Percentiles rank a stretch among this genome's conserved stretches.
Evolutionary conservation across 129 eudicot genomes (phyloP).

Genomic region (Flaveria bidentis): DNA sequence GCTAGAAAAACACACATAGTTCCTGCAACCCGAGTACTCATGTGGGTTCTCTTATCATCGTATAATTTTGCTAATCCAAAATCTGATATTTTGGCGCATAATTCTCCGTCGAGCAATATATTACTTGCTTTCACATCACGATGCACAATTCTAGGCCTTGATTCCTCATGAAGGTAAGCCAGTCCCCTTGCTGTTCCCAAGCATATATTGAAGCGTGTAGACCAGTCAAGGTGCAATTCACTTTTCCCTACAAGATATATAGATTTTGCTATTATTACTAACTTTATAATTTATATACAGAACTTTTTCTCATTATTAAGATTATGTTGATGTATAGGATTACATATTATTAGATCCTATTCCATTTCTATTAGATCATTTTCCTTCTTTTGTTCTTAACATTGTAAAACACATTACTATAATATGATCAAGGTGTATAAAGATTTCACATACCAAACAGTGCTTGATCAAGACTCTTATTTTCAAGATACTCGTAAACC

Average conservation of each 20-base stretch:
- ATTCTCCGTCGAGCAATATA: slow-evolving; percentile 56
- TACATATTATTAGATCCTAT: neutral
- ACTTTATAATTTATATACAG: neutral
- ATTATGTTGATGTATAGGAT: neutral
- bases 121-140: slow-evolving; percentile 64
- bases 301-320: neutral
- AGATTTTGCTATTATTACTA: too few species aligned
- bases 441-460: slow-evolving; percentile 51
- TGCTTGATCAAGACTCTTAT: slow-evolving; percentile 72
- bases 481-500: slow-evolving; percentile 72
- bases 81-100: slow-evolving; percentile 69
- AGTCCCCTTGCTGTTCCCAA: slow-evolving; percentile 65
- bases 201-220: slow-evolving; percentile 56
- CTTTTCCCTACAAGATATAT: slow-evolving; percentile 35
- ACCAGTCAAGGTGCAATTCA: slow-evolving; percentile 49
- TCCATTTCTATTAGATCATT: neutral
- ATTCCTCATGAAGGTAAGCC: slow-evolving; percentile 66
- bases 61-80: slow-evolving; percentile 68
- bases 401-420: neutral
- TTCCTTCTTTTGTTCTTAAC: neutral
- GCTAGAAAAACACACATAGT: slow-evolving; percentile 53
- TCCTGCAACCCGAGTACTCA: slow-evolving; percentile 73
- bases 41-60: slow-evolving; percentile 68
- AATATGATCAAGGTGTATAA: neutral
- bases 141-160: slow-evolving; percentile 55